These are phyloP conservation scores for Brassica carinata DNA, from an alignment of 345 rosid genomes.

Conservation along the genomic window DNA sequence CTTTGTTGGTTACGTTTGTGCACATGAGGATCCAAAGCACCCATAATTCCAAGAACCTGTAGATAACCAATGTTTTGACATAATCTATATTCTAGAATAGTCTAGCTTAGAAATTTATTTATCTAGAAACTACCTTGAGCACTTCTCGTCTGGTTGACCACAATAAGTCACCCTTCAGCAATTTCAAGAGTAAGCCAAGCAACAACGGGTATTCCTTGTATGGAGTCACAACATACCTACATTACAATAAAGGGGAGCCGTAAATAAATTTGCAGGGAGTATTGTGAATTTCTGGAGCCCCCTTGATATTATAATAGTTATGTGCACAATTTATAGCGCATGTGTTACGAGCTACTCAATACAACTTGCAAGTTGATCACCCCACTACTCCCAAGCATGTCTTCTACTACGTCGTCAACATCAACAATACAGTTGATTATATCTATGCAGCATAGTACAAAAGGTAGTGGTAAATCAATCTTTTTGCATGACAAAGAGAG, in stretches of 20 bases:
- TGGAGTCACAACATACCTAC: slow-evolving; percentile 94
- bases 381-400: slow-evolving; percentile 16
- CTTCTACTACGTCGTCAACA: slow-evolving; percentile 18
- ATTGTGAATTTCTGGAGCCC: slow-evolving; percentile 12
- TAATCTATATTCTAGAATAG: slow-evolving; percentile 20
- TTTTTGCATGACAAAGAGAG: slow-evolving; percentile 10
- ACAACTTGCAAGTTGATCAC: slow-evolving; percentile 28
- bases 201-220: slow-evolving; percentile 89
- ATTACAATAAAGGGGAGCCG: slow-evolving; percentile 24
- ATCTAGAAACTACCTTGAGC: slow-evolving; percentile 67
- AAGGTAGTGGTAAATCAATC: slow-evolving; percentile 9
- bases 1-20: slow-evolving; percentile 88
- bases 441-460: slow-evolving; percentile 17
- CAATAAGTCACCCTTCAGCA: slow-evolving; percentile 90
- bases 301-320: slow-evolving; percentile 9
- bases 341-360: slow-evolving; percentile 17
- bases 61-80: slow-evolving; percentile 35
- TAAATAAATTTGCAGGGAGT: slow-evolving; percentile 14
- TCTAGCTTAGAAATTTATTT: slow-evolving; percentile 26
- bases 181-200: slow-evolving; percentile 91
- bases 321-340: slow-evolving; percentile 21
- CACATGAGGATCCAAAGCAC: slow-evolving; percentile 95
- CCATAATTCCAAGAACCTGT: slow-evolving; percentile 99
- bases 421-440: slow-evolving; percentile 14
- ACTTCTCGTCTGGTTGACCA: slow-evolving; percentile 99